phyloP scores from a whole-genome alignment of 169 alveolate genomes.

The Cardiosporidium cionae region DNA sequence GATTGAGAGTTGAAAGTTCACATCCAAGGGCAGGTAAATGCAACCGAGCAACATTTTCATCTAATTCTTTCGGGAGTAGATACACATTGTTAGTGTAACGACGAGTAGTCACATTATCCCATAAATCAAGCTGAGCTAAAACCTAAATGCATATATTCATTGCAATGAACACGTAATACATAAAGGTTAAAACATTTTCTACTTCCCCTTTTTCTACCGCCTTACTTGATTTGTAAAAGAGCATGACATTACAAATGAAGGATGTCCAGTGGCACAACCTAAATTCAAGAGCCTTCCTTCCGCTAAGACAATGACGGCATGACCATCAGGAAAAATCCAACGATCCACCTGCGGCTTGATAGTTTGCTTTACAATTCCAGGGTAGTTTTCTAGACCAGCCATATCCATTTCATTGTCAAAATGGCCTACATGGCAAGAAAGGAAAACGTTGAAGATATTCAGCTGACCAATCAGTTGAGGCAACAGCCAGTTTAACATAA shows the following conservation, averaged over 20 bases:
- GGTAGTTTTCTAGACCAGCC: slow-evolving; percentile 67
- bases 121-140: slow-evolving; percentile 77
- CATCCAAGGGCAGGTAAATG: slow-evolving; percentile 89
- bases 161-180: too few relatives aligned
- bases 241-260: slow-evolving; percentile 96
- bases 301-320: slow-evolving; percentile 87
- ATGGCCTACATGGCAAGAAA: slow-evolving; percentile 52
- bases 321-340: slow-evolving; percentile 59
- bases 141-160: too few relatives aligned
- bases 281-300: slow-evolving; percentile 94
- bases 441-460: neutral
- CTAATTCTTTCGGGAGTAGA: slow-evolving; percentile 88
- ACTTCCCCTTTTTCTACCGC: too few relatives aligned
- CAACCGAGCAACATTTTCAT: slow-evolving; percentile 93
- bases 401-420: slow-evolving; percentile 95
- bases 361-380: slow-evolving; percentile 77
- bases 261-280: slow-evolving; percentile 99
- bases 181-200: too few relatives aligned
- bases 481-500: too few relatives aligned
- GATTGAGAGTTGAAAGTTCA: slow-evolving; percentile 80
- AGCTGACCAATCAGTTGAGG: too few relatives aligned
- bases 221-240: slow-evolving; percentile 90
- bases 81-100: slow-evolving; percentile 66
- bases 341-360: slow-evolving; percentile 89
- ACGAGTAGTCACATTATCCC: slow-evolving; percentile 61